phyloP scores from a whole-genome alignment of 2,329 filamentous ascomycete genomes.

The Cordyceps cicadae region DNA sequence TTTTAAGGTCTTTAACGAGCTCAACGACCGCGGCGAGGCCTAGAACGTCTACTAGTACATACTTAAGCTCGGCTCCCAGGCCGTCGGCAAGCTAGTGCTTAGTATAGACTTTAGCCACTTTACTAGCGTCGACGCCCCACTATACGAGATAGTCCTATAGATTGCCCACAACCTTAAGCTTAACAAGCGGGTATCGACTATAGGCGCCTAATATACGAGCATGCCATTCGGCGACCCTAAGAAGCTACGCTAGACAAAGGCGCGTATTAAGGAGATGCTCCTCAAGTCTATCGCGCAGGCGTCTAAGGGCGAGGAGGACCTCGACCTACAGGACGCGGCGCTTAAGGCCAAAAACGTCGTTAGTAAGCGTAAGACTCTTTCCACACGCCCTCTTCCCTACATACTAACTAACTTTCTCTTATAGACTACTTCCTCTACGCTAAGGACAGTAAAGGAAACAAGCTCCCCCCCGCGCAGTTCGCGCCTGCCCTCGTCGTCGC shows the following conservation, averaged over 20 bases:
- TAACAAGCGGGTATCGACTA: slow-evolving; percentile 50
- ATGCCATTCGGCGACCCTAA: slow-evolving; percentile 51
- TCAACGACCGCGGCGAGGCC: slow-evolving; percentile 39
- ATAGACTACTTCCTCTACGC: slow-evolving; percentile 46
- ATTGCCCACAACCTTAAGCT: slow-evolving; percentile 44
- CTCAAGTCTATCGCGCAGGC: slow-evolving; percentile 30
- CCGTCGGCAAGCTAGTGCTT: slow-evolving; percentile 36
- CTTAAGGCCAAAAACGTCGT: slow-evolving; percentile 35
- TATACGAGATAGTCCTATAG: slow-evolving; percentile 41
- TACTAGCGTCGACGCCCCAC: slow-evolving; percentile 32
- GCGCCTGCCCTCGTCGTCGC: slow-evolving; percentile 36
- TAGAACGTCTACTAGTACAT: slow-evolving; percentile 44
- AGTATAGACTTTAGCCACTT: slow-evolving; percentile 41
- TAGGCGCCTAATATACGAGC: slow-evolving; percentile 46
- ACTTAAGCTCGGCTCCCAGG: slow-evolving; percentile 40
- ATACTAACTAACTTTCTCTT: background rate
- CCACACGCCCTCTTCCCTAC: too few species aligned
- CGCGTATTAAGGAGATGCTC: slow-evolving; percentile 28
- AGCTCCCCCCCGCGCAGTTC: slow-evolving; percentile 34
- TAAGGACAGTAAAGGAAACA: slow-evolving; percentile 44
- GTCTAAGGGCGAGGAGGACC: slow-evolving; percentile 29
- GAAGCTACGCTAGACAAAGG: slow-evolving; percentile 27
- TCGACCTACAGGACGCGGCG: slow-evolving; percentile 40
- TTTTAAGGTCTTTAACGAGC: slow-evolving; percentile 40
- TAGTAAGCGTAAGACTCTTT: background rate